phyloP scores from a whole-genome alignment of 306 rosid species.

The Heteromeles arbutifolia region DNA sequence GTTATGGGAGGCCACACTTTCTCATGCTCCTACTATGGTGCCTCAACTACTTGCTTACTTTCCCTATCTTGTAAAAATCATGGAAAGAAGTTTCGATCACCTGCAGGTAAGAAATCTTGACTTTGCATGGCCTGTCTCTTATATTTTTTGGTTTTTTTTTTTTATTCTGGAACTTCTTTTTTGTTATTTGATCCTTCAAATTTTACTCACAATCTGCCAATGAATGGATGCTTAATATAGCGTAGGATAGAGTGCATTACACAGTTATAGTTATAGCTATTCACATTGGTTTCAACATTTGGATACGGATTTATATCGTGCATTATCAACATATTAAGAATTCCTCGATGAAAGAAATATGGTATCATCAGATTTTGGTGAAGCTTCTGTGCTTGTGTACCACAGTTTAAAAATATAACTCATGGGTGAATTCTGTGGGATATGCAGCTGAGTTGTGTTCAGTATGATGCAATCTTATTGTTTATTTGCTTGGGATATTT shows the following conservation, averaged over 20 bases:
- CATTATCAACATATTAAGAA: neutral
- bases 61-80: conserved; percentile 70
- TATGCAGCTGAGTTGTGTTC: too few relatives aligned
- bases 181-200: neutral
- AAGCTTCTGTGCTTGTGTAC: too few relatives aligned
- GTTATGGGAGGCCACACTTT: conserved; percentile 98
- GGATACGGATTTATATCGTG: neutral
- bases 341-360: too few relatives aligned
- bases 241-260: neutral
- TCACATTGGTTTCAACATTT: neutral
- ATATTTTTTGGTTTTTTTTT: neutral
- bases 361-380: too few relatives aligned
- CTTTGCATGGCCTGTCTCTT: neutral
- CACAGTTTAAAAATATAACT: too few relatives aligned
- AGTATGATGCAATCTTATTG: too few relatives aligned
- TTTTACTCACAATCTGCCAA: neutral
- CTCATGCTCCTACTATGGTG: conserved; percentile 89
- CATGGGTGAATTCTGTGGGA: too few relatives aligned
- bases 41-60: conserved; percentile 72
- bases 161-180: neutral
- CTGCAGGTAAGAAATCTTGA: conserved; percentile 62
- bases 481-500: too few relatives aligned
- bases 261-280: neutral
- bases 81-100: conserved; percentile 90
- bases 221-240: neutral